Evolutionary conservation across 148 eudicot species (phyloP).

Genomic region (Diospyros lotus): DNA sequence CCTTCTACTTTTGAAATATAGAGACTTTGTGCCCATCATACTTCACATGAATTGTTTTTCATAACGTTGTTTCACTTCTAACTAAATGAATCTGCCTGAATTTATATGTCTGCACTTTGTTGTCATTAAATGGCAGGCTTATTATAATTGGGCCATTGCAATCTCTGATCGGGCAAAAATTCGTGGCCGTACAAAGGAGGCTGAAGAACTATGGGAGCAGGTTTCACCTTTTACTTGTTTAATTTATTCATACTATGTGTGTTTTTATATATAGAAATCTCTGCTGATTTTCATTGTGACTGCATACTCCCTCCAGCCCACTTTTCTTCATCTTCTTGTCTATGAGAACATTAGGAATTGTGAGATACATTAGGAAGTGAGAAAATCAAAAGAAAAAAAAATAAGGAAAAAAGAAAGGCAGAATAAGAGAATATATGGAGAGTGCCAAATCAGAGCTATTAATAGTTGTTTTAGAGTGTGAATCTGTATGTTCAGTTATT

Average conservation of each 20-base stretch:
- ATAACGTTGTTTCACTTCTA: background rate
- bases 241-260: background rate
- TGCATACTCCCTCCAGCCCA: background rate
- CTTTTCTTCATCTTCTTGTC: background rate
- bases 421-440: background rate
- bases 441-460: background rate
- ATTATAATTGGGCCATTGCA: slow-evolving; percentile 92
- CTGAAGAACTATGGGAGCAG: slow-evolving; percentile 98
- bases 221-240: slow-evolving; percentile 22
- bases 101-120: background rate
- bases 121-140: slow-evolving; percentile 40
- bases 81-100: background rate
- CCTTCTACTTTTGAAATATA: background rate
- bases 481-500: too few species aligned
- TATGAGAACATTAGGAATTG: background rate
- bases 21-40: background rate
- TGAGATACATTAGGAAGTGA: background rate
- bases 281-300: background rate
- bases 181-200: slow-evolving; percentile 97
- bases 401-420: background rate
- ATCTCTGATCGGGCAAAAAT: slow-evolving; percentile 96
- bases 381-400: background rate
- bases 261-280: background rate
- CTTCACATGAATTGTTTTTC: background rate
- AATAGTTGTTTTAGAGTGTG: background rate